These are phyloP conservation scores for Beta vulgaris DNA, from an alignment of 148 eudicot genomes.

Conservation along the genomic window DNA sequence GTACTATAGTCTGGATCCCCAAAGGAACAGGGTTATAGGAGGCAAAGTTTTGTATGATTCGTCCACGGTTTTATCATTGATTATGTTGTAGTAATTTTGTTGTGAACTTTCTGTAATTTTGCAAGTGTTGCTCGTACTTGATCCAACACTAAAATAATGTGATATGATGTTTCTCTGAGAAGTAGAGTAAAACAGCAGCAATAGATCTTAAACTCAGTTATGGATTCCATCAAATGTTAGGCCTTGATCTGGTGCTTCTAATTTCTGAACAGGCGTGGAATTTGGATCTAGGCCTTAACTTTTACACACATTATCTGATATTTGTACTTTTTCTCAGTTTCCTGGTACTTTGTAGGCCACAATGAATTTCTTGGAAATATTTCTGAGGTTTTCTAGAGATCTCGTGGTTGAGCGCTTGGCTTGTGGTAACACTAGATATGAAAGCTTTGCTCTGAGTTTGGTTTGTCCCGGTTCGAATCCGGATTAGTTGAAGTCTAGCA, in stretches of 20 bases:
- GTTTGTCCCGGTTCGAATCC: no score
- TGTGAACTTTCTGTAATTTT: neutral
- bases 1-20: neutral
- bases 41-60: neutral
- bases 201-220: no score
- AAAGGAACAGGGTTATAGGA: neutral
- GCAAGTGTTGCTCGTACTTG: neutral
- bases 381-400: neutral
- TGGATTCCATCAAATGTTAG: neutral
- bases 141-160: no score
- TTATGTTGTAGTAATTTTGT: neutral
- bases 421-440: no score
- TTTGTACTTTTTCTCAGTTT: neutral
- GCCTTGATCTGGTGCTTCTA: neutral
- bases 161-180: no score
- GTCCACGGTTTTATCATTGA: neutral
- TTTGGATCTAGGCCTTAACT: neutral
- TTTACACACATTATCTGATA: neutral
- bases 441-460: no score
- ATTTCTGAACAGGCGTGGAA: neutral
- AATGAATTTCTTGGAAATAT: neutral
- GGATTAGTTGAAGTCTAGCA: no score
- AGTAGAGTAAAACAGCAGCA: no score
- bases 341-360: neutral
- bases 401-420: no score